phyloP scores from a whole-genome alignment of 1,284 basidiomycete species.

The Laetiporus sulphureus region DNA sequence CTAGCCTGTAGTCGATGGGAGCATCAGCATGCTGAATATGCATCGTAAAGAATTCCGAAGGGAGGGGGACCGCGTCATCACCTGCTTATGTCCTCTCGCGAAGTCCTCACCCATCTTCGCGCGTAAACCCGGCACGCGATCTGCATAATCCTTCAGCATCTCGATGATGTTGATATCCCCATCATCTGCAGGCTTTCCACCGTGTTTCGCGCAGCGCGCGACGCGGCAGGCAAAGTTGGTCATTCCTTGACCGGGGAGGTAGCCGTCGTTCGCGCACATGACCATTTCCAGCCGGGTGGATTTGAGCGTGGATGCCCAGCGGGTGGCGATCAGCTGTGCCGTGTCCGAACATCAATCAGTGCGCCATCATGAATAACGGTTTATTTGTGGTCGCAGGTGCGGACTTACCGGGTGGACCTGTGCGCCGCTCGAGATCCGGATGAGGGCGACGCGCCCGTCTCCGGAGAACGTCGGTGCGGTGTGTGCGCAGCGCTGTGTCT shows the following conservation, averaged over 20 bases:
- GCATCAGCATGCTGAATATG: neutral
- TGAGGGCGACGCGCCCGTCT: conserved; percentile 26
- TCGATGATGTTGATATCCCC: conserved; percentile 22
- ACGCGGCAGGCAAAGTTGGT: conserved; percentile 27
- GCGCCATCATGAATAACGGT: neutral
- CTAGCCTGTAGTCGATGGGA: no score
- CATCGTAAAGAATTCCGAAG: neutral
- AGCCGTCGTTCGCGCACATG: conserved; percentile 27
- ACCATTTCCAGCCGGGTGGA: conserved; percentile 25
- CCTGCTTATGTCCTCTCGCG: conserved; percentile 26
- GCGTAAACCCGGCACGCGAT: conserved; percentile 18
- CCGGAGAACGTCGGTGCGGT: conserved; percentile 23
- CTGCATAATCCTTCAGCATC: conserved; percentile 23
- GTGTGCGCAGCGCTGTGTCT: conserved; percentile 22
- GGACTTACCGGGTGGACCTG: conserved; percentile 25
- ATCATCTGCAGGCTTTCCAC: conserved; percentile 3
- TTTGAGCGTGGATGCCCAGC: conserved; percentile 26
- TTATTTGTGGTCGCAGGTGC: neutral
- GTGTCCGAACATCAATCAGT: neutral
- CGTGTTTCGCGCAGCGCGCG: conserved; percentile 12
- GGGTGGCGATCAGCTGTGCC: conserved; percentile 24
- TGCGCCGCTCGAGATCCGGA: conserved; percentile 24
- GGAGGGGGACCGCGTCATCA: neutral
- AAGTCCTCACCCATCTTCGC: conserved; percentile 26
- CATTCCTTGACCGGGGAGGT: conserved; percentile 18